phyloP scores from a whole-genome alignment of 73 alveolate species.

The Paramecium pentaurelia region DNA sequence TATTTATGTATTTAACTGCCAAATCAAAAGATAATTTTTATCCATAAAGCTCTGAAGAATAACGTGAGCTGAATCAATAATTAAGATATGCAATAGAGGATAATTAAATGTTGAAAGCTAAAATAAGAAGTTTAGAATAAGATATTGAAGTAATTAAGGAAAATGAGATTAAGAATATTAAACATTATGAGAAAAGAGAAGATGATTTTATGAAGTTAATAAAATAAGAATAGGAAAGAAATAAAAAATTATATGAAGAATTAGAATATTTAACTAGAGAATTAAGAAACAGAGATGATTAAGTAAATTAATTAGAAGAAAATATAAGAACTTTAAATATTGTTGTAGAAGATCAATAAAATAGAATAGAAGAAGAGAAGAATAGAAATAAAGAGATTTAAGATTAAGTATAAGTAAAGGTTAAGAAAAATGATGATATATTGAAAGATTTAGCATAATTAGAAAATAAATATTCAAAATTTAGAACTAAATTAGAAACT shows the following conservation, averaged over 20 bases:
- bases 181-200: conserved; percentile 15
- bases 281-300: neutral
- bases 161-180: neutral
- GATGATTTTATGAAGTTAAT: conserved; percentile 35
- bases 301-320: neutral
- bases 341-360: neutral
- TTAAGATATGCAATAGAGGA: neutral
- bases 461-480: neutral
- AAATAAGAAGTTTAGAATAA: conserved; percentile 7
- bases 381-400: neutral
- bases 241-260: conserved; percentile 16
- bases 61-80: neutral
- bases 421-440: conserved; percentile 17
- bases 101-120: neutral
- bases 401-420: neutral
- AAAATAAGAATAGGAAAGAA: conserved; percentile 30
- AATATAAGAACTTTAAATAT: neutral
- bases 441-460: neutral
- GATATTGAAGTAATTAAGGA: conserved; percentile 28
- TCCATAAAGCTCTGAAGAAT: neutral
- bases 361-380: conserved; percentile 10
- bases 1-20: conserved; percentile 45
- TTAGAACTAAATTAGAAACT: conserved; percentile 6
- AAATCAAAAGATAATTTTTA: conserved; percentile 5
- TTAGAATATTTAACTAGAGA: neutral